phyloP scores from a whole-genome alignment of 1,284 basidiomycete species.

The Pholiota adiposa region DNA sequence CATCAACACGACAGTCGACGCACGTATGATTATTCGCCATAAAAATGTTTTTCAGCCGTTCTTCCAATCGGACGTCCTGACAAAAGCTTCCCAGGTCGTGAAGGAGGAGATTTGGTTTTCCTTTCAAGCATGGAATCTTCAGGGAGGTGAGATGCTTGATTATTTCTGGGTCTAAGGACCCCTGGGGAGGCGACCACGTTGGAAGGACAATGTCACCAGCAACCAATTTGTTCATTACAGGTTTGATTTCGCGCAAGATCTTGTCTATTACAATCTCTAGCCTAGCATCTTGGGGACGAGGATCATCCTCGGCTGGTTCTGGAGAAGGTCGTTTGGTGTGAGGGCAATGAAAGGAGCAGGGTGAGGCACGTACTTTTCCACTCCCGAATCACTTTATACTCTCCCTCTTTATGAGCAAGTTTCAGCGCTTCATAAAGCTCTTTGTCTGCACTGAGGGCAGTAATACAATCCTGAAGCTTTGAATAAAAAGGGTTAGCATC shows the following conservation, averaged over 20 bases:
- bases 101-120: constrained; percentile 41
- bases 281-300: constrained; percentile 16
- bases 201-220: constrained; percentile 29
- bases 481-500: constrained; percentile 30
- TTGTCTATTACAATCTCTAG: constrained; percentile 23
- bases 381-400: constrained; percentile 35
- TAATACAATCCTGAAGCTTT: constrained; percentile 35
- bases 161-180: constrained; percentile 15
- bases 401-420: constrained; percentile 27
- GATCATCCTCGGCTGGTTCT: neutral
- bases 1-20: constrained; percentile 19
- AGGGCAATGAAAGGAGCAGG: neutral
- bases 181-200: constrained; percentile 24
- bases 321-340: constrained; percentile 2
- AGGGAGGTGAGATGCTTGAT: constrained; percentile 28
- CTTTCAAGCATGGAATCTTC: constrained; percentile 38
- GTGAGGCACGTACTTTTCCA: constrained; percentile 29
- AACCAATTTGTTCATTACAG: constrained; percentile 34
- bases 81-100: constrained; percentile 41
- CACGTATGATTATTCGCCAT: constrained; percentile 45
- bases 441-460: constrained; percentile 31
- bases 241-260: constrained; percentile 33
- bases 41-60: constrained; percentile 42
- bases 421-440: constrained; percentile 36
- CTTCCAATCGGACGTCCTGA: constrained; percentile 30